Percentiles rank a stretch among this genome's conserved stretches.
Evolutionary conservation across 2,329 filamentous ascomycete species (phyloP).

Genomic region (Massarina eburnea): DNA sequence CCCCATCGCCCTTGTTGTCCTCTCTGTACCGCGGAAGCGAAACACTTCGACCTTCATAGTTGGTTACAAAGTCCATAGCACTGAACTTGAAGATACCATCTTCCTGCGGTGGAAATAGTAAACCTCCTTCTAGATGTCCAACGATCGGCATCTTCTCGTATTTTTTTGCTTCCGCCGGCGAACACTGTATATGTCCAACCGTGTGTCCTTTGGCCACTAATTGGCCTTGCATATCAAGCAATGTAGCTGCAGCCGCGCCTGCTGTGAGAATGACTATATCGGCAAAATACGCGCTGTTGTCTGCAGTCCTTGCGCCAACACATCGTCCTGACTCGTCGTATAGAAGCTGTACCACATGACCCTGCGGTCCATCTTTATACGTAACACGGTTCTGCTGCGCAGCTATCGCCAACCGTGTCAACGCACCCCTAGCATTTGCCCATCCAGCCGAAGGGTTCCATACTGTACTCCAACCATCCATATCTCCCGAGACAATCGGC

Average conservation of each 20-base stretch:
- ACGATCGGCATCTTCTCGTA: conserved; percentile 50
- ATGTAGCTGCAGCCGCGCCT: conserved; percentile 52
- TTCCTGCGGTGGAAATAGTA: conserved; percentile 52
- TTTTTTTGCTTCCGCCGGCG: conserved; percentile 44
- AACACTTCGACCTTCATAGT: conserved; percentile 24
- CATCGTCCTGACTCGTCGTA: conserved; percentile 42
- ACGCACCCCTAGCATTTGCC: conserved; percentile 1
- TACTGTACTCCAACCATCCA: conserved; percentile 1
- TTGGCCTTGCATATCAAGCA: conserved; percentile 1
- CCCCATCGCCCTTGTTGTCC: conserved; percentile 29
- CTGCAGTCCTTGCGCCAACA: conserved; percentile 50
- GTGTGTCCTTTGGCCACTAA: conserved; percentile 6
- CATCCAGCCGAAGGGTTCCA: conserved; percentile 3
- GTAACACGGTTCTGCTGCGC: background rate
- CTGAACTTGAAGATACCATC: conserved; percentile 63
- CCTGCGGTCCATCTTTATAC: background rate
- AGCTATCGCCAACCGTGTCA: conserved; percentile 1
- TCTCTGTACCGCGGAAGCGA: conserved; percentile 44
- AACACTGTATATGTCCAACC: conserved; percentile 50
- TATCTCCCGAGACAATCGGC: conserved; percentile 1
- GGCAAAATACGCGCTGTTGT: conserved; percentile 51
- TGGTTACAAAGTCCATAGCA: conserved; percentile 59
- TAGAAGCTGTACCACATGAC: conserved; percentile 38
- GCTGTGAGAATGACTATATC: conserved; percentile 56
- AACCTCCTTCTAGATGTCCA: conserved; percentile 54